These are phyloP conservation scores for Aspergillus conjunctus DNA, from an alignment of 495 filamentous ascomycete species.

Conservation along the genomic window DNA sequence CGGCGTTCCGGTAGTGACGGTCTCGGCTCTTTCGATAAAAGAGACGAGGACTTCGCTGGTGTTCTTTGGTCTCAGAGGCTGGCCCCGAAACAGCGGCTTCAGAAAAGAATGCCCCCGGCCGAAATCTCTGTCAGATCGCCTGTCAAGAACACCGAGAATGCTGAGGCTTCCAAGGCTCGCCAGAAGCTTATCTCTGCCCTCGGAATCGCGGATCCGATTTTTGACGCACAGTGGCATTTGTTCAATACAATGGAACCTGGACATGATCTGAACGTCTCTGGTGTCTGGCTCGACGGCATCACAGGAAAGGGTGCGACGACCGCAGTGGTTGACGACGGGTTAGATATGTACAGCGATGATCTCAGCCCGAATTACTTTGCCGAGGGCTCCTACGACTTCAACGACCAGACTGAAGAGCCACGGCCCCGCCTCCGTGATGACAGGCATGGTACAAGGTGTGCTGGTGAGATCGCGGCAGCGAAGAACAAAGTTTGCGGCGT, in stretches of 20 bases:
- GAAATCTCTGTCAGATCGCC: constrained; percentile 15
- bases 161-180: constrained; percentile 57
- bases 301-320: constrained; percentile 88
- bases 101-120: constrained; percentile 70
- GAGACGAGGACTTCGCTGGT: constrained; percentile 65
- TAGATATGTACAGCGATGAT: constrained; percentile 97
- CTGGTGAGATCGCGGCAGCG: constrained; percentile 88
- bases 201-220: constrained; percentile 84
- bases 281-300: constrained; percentile 86
- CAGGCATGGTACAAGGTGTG: constrained; percentile 88
- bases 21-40: constrained; percentile 35
- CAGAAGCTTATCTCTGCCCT: constrained; percentile 63
- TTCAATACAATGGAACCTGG: constrained; percentile 79
- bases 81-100: constrained; percentile 66
- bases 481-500: constrained; percentile 94
- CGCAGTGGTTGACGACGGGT: constrained; percentile 92
- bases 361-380: constrained; percentile 90
- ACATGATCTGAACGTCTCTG: constrained; percentile 94
- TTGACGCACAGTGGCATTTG: constrained; percentile 93
- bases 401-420: constrained; percentile 77
- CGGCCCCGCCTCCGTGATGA: constrained; percentile 80
- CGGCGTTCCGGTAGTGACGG: constrained; percentile 55
- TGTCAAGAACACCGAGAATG: constrained; percentile 33
- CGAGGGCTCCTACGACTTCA: constrained; percentile 92
- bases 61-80: constrained; percentile 85